phyloP scores from a whole-genome alignment of 202 grass and related monocot genomes.

The Bolboschoenoplectus hybrid region DNA sequence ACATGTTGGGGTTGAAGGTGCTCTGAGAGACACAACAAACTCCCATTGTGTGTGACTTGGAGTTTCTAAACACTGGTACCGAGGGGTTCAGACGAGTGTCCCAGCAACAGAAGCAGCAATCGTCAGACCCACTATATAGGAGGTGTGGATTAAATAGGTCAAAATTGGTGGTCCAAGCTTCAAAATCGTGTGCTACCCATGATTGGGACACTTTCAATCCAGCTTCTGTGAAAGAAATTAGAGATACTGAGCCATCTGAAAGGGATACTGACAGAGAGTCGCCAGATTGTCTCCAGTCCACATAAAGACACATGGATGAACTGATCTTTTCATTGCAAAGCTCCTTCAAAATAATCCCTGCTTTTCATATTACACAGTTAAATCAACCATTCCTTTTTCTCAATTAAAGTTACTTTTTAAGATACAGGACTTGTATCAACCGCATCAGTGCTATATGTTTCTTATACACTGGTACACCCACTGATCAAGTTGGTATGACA shows the following conservation, averaged over 20 bases:
- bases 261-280: slow-evolving; percentile 63
- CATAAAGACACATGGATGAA: slow-evolving; percentile 91
- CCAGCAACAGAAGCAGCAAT: slow-evolving; percentile 90
- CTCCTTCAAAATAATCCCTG: slow-evolving; percentile 61
- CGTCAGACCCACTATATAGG: slow-evolving; percentile 82
- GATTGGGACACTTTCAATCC: slow-evolving; percentile 64
- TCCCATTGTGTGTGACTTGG: slow-evolving; percentile 81
- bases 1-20: slow-evolving; percentile 56
- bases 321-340: slow-evolving; percentile 56
- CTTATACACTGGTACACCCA: neutral
- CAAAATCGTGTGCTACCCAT: slow-evolving; percentile 83
- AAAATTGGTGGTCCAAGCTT: slow-evolving; percentile 89
- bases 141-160: slow-evolving; percentile 62
- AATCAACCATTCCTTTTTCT: neutral
- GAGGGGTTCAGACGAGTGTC: slow-evolving; percentile 69
- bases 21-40: slow-evolving; percentile 83
- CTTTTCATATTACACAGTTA: neutral
- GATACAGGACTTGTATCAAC: slow-evolving; percentile 37
- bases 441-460: neutral
- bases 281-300: slow-evolving; percentile 64
- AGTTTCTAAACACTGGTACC: slow-evolving; percentile 56
- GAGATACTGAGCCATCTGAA: slow-evolving; percentile 83
- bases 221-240: slow-evolving; percentile 64
- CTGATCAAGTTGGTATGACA: neutral
- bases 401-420: slow-evolving; percentile 35